Percentiles rank a stretch among this genome's conserved stretches.
Evolutionary conservation across 768 basidiomycete genomes (phyloP).

Genomic region (Crepidotus variabilis): DNA sequence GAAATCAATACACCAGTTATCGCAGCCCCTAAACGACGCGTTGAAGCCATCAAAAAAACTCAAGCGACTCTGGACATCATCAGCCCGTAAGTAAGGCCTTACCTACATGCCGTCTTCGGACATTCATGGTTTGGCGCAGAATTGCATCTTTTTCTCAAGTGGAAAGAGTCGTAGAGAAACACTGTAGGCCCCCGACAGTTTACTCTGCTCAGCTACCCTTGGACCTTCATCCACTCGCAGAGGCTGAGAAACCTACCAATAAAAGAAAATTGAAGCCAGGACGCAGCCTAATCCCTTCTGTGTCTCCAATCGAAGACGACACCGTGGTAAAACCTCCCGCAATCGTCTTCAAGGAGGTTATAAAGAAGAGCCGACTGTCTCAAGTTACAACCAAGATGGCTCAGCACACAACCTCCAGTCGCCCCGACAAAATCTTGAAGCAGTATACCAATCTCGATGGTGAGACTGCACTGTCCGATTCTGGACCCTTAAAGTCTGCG

Average conservation of each 20-base stretch:
- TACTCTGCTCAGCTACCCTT: too few relatives aligned
- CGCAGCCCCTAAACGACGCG: background rate
- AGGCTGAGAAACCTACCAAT: background rate
- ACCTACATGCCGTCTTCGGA: background rate
- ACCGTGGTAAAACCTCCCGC: constrained; percentile 11
- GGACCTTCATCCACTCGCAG: background rate
- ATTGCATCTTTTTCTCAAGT: background rate
- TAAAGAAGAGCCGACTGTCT: constrained; percentile 27
- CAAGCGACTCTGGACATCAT: background rate
- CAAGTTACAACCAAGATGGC: constrained; percentile 33
- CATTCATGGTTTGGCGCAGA: background rate
- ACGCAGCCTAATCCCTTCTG: background rate
- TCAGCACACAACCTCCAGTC: constrained; percentile 23
- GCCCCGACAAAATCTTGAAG: constrained; percentile 27
- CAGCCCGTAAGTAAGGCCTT: background rate
- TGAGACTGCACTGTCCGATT: background rate
- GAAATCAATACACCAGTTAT: background rate
- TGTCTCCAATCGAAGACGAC: constrained; percentile 6
- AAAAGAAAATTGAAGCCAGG: background rate
- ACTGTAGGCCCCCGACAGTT: too few relatives aligned
- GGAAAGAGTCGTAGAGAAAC: too few relatives aligned
- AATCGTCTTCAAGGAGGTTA: too few relatives aligned
- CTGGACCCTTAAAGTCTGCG: background rate
- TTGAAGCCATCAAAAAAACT: background rate
- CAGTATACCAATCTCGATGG: constrained; percentile 9